phyloP scores from a whole-genome alignment of 1,139 yeast species.

The Taphrina populina region DNA sequence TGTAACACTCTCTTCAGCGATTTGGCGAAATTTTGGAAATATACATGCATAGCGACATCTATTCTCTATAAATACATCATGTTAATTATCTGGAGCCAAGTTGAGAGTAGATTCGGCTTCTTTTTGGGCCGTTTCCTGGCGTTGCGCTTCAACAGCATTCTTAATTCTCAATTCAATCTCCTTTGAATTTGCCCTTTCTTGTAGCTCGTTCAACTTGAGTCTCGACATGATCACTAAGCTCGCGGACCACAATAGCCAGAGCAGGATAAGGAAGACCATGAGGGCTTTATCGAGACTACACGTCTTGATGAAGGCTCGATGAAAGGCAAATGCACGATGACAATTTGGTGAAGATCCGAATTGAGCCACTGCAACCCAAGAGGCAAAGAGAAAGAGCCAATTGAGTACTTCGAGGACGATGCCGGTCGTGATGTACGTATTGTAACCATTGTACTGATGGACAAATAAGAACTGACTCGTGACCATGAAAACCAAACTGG shows the following conservation, averaged over 20 bases:
- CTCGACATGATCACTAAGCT: slow-evolving; percentile 17
- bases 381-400: slow-evolving; percentile 20
- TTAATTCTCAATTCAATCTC: slow-evolving; percentile 29
- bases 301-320: not conserved
- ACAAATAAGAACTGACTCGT: slow-evolving; percentile 23
- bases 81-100: too few species aligned
- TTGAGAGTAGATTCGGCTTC: too few species aligned
- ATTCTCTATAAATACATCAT: too few species aligned
- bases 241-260: slow-evolving; percentile 21
- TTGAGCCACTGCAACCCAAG: slow-evolving; percentile 25
- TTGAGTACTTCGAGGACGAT: slow-evolving; percentile 23
- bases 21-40: not conserved
- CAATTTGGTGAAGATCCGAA: slow-evolving; percentile 16
- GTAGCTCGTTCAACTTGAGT: slow-evolving; percentile 16
- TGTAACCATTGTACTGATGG: slow-evolving; percentile 23
- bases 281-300: slow-evolving; percentile 18
- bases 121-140: slow-evolving; percentile 7
- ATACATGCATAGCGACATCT: too few species aligned
- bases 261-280: slow-evolving; percentile 11
- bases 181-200: slow-evolving; percentile 12
- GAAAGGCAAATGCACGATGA: not conserved
- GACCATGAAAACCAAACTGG: slow-evolving; percentile 17
- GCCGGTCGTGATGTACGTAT: slow-evolving; percentile 22
- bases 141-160: slow-evolving; percentile 28
- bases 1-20: not conserved